Conservation (phyloP, 352 stramenopile species). For the Globisporangium canariense region DNA sequence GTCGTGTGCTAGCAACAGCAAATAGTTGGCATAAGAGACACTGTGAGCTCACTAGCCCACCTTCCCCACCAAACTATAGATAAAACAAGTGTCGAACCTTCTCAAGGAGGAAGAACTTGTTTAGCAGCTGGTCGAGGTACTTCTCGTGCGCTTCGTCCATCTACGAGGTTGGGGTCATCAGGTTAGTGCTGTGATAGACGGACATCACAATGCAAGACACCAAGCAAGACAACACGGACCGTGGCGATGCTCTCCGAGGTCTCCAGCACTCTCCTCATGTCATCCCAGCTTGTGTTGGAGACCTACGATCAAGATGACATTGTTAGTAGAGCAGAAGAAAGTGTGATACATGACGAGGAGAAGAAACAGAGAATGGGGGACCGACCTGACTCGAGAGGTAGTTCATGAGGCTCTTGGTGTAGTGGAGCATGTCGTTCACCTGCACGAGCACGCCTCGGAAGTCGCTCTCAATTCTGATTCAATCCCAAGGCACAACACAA, state of each 20-base stretch:
- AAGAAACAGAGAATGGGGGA: not conserved
- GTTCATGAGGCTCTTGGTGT: constrained; percentile 57
- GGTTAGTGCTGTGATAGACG: not conserved
- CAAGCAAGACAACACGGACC: constrained; percentile 3
- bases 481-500: not conserved
- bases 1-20: constrained; percentile 38
- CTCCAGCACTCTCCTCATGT: constrained; percentile 19
- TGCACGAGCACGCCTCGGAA: constrained; percentile 44
- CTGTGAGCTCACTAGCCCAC: not conserved
- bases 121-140: constrained; percentile 62
- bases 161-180: constrained; percentile 14
- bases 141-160: constrained; percentile 60
- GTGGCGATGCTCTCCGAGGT: constrained; percentile 22
- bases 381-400: constrained; percentile 70
- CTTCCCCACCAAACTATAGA: not conserved
- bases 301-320: constrained; percentile 18
- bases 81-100: constrained; percentile 28
- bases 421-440: constrained; percentile 74
- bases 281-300: constrained; percentile 21
- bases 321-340: not conserved
- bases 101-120: constrained; percentile 65
- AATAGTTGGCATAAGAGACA: not conserved
- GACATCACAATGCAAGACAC: not conserved
- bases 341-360: not conserved
- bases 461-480: constrained; percentile 38